A percentile compares a stretch with the other conserved stretches of the same genome.
Conservation (phyloP, 148 eudicot genomes). For the Mesembryanthemum crystallinum region DNA sequence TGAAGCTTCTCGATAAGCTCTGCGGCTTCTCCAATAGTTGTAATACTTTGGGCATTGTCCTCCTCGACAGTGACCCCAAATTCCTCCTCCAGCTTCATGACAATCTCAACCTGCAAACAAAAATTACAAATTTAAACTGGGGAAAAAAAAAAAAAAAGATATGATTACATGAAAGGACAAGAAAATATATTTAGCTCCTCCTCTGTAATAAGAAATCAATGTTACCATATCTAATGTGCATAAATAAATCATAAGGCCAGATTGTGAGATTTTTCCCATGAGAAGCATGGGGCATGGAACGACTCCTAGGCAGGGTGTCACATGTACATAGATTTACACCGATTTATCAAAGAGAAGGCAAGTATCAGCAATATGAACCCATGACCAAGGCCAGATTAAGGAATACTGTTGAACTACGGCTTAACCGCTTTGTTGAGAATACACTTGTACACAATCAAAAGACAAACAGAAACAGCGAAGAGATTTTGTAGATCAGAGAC, state of each 20-base stretch:
- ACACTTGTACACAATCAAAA: not conserved
- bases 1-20: conserved; percentile 49
- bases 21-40: conserved; percentile 56
- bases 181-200: not conserved
- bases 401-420: not conserved
- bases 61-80: conserved; percentile 55
- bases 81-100: conserved; percentile 63
- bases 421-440: not conserved
- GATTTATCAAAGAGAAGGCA: not conserved
- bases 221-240: not conserved
- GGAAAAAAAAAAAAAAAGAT: not conserved
- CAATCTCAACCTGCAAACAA: conserved; percentile 52
- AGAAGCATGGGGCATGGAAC: not conserved
- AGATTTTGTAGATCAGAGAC: not conserved
- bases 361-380: not conserved
- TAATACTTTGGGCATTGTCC: conserved; percentile 48
- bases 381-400: not conserved
- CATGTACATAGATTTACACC: not conserved
- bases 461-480: not conserved
- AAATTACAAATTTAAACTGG: not conserved
- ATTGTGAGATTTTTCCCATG: not conserved
- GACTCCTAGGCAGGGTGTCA: too few relatives aligned
- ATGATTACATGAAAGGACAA: too few relatives aligned
- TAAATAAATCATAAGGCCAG: not conserved
- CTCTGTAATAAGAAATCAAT: not conserved